Conservation (phyloP, 177 flowering plant genomes). For the Telopea speciosissima region DNA sequence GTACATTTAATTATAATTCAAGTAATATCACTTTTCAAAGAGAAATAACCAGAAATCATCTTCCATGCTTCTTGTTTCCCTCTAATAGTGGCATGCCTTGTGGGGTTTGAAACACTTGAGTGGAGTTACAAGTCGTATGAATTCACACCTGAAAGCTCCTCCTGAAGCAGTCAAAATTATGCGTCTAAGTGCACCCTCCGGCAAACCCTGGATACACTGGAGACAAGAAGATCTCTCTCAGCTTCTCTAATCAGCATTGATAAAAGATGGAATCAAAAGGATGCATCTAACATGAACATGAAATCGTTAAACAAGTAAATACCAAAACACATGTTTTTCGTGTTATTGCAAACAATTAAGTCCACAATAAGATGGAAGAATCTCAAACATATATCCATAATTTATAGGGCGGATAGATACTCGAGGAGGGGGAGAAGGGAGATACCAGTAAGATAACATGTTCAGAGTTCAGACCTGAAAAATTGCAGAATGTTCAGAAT, state of each 20-base stretch:
- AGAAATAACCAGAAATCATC: constrained; percentile 2
- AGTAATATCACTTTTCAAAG: background rate
- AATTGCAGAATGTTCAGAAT: constrained; percentile 98
- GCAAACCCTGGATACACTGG: constrained; percentile 97
- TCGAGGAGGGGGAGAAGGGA: too few relatives aligned
- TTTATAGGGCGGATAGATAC: background rate
- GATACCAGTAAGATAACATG: background rate
- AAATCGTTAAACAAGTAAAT: background rate
- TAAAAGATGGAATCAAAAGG: background rate
- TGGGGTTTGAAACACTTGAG: background rate
- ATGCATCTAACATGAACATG: background rate
- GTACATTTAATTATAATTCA: background rate
- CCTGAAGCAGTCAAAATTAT: constrained; percentile 94
- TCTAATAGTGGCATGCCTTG: background rate
- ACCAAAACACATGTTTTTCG: background rate
- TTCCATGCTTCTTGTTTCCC: background rate
- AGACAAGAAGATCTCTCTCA: constrained; percentile 14
- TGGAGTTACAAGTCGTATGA: background rate
- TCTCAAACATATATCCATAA: background rate
- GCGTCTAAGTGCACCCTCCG: constrained; percentile 86
- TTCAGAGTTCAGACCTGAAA: constrained; percentile 65
- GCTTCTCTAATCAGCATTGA: background rate
- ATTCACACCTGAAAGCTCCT: constrained; percentile 84
- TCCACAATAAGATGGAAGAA: background rate
- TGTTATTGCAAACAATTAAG: background rate